Evolutionary conservation across 805 yeast genomes (phyloP).

Genomic region (Lachancea sp.): DNA sequence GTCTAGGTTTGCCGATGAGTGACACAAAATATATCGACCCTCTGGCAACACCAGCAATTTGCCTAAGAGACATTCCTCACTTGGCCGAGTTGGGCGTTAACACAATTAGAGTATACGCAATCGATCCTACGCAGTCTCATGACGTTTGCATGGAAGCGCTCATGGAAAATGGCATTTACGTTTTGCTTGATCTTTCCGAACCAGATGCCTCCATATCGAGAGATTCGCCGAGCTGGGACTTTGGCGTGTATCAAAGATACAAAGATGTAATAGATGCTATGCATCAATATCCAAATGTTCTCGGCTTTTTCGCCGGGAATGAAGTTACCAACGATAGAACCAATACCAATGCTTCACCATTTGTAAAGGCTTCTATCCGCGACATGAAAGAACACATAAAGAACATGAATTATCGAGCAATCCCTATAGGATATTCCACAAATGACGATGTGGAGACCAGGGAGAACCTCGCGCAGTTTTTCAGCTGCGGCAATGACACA

Average conservation of each 20-base stretch:
- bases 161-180: conserved; percentile 83
- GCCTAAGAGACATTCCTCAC: conserved; percentile 81
- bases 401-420: conserved; percentile 52
- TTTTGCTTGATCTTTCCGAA: conserved; percentile 83
- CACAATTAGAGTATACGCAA: conserved; percentile 78
- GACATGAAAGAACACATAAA: conserved; percentile 75
- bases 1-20: neutral
- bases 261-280: conserved; percentile 75
- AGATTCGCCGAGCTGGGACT: conserved; percentile 71
- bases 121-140: conserved; percentile 67
- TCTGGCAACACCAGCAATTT: conserved; percentile 58
- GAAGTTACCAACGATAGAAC: conserved; percentile 84
- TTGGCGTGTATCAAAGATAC: conserved; percentile 67
- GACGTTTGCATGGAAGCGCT: conserved; percentile 69
- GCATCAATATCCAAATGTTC: conserved; percentile 67
- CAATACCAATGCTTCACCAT: conserved; percentile 87
- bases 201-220: conserved; percentile 76
- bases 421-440: conserved; percentile 93
- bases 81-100: conserved; percentile 63
- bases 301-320: conserved; percentile 97
- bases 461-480: conserved; percentile 72
- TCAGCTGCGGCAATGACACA: conserved; percentile 64
- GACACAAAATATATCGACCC: conserved; percentile 56
- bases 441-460: conserved; percentile 84
- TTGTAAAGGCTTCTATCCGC: conserved; percentile 92